Evolutionary conservation across 2,329 filamentous ascomycete genomes (phyloP).

Genomic region (Orbilia ellipsospora): DNA sequence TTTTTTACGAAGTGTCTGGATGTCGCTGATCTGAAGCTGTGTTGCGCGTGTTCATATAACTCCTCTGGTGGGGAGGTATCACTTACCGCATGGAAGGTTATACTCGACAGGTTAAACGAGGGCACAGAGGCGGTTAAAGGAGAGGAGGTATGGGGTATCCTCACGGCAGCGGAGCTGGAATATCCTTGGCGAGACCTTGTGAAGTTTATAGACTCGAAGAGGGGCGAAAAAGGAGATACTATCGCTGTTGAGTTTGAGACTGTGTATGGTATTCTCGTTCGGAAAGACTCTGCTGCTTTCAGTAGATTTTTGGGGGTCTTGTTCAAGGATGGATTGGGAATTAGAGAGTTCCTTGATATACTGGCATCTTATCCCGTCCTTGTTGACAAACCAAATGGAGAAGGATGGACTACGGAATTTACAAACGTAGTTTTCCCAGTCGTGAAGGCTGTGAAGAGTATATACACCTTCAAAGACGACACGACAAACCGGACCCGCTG

Average conservation of each 20-base stretch:
- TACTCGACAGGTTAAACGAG: conserved; percentile 13
- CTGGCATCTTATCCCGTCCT: too few relatives aligned
- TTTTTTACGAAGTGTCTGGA: conserved; percentile 18
- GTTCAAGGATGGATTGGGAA: neutral
- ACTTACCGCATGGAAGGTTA: conserved; percentile 9
- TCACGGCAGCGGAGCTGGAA: neutral
- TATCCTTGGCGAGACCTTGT: conserved; percentile 3
- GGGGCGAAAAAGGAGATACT: neutral
- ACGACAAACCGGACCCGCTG: conserved; percentile 21
- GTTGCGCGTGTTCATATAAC: conserved; percentile 1
- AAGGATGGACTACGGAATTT: neutral
- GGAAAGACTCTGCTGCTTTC: conserved; percentile 8
- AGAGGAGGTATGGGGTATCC: conserved; percentile 21
- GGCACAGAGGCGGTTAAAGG: neutral
- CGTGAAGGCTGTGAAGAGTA: conserved; percentile 5
- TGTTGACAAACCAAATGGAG: too few relatives aligned
- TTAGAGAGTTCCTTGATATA: too few relatives aligned
- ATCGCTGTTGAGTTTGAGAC: conserved; percentile 1
- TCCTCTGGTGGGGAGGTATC: neutral
- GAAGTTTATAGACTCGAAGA: neutral
- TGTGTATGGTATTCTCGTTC: conserved; percentile 8
- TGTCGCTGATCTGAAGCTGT: conserved; percentile 18
- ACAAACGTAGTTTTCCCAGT: conserved; percentile 5
- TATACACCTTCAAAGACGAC: conserved; percentile 27
- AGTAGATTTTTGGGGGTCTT: conserved; percentile 4